These are phyloP conservation scores for Penicillium waksmanii DNA, from an alignment of 495 filamentous ascomycete species.

Conservation along the genomic window DNA sequence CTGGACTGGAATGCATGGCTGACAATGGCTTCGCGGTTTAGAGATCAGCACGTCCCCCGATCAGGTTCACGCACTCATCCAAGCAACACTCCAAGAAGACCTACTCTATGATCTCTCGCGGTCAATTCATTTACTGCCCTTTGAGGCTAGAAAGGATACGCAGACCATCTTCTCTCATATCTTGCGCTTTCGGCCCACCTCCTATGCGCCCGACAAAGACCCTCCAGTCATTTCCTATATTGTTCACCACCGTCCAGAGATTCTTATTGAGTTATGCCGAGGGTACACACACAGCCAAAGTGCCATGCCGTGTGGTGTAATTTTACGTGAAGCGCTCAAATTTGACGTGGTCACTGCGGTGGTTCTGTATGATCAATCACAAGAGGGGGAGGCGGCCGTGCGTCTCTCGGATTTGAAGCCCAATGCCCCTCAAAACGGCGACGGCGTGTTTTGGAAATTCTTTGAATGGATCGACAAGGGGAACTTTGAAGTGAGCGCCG, in stretches of 20 bases:
- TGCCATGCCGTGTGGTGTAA: conserved; percentile 88
- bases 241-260: conserved; percentile 79
- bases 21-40: conserved; percentile 34
- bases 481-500: conserved; percentile 94
- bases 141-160: conserved; percentile 90
- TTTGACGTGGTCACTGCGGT: conserved; percentile 86
- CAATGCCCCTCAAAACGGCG: conserved; percentile 66
- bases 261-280: conserved; percentile 83
- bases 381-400: conserved; percentile 55
- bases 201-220: conserved; percentile 56
- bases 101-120: conserved; percentile 80
- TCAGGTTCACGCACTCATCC: conserved; percentile 78
- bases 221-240: conserved; percentile 85
- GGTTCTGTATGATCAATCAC: conserved; percentile 88
- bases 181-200: conserved; percentile 73
- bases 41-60: conserved; percentile 86
- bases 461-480: conserved; percentile 96
- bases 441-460: conserved; percentile 95
- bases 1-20: conserved; percentile 16
- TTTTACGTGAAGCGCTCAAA: conserved; percentile 90
- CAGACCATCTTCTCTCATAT: conserved; percentile 89
- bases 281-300: conserved; percentile 91
- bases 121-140: conserved; percentile 80
- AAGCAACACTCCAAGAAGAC: conserved; percentile 82
- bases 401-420: conserved; percentile 68